phyloP scores from a whole-genome alignment of 2,329 filamentous ascomycete genomes.

The Cladosporium sp. region DNA sequence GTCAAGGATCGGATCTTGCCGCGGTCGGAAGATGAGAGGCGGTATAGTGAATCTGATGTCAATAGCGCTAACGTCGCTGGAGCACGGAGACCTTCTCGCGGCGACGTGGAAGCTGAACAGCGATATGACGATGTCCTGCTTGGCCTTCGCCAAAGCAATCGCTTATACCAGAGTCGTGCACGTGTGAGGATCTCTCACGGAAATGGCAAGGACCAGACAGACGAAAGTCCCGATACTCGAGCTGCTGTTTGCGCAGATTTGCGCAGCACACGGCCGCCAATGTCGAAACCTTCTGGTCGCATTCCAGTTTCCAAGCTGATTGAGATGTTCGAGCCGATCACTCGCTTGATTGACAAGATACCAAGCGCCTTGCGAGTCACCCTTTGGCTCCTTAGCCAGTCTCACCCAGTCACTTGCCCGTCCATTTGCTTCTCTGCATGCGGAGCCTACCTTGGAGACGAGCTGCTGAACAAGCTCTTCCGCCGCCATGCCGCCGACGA shows the following conservation, averaged over 20 bases:
- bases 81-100: not conserved
- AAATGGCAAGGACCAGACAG: not conserved
- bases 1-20: not conserved
- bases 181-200: not conserved
- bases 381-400: slow-evolving; percentile 54
- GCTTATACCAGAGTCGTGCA: not conserved
- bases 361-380: slow-evolving; percentile 47
- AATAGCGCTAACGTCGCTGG: not conserved
- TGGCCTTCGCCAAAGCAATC: not conserved
- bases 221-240: not conserved
- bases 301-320: not conserved
- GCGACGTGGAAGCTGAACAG: slow-evolving; percentile 9
- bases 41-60: not conserved
- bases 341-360: not conserved
- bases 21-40: not conserved
- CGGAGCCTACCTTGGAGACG: slow-evolving; percentile 52
- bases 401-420: slow-evolving; percentile 54
- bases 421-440: slow-evolving; percentile 55
- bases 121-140: slow-evolving; percentile 11
- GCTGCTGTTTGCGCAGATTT: slow-evolving; percentile 13
- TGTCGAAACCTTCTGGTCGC: not conserved
- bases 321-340: not conserved
- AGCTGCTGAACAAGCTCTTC: slow-evolving; percentile 54
- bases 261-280: not conserved
- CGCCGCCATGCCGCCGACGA: slow-evolving; percentile 49